Evolutionary conservation across 129 eudicot genomes (phyloP), one percentile per base, ranked within the genome.

Genomic region (Tagetes patula): DNA sequence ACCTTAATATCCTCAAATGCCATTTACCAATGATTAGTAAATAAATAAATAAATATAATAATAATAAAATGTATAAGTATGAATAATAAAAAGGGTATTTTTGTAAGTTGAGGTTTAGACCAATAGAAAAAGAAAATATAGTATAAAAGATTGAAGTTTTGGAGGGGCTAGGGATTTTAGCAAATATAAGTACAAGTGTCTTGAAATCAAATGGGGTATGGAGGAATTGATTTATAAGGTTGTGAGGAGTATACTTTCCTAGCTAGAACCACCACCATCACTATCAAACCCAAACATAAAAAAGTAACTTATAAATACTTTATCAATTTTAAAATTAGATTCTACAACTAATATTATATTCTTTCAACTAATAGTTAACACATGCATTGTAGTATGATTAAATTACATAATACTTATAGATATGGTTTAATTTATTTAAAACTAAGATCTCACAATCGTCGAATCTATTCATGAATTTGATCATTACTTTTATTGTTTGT

Each of bases 1-100:
- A 86, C 77, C 79, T 76, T 73, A 79, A 80, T 60, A 70, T 80
- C 80, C 75, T 81, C 82, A 38, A 77, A 70, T 80, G 77, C 81
- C 91, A 86, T 85, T 52, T 65, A 42, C 31, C 50, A 65, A 45
- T 76, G 27, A 20, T 50, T 70, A 70, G 2, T 62, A 3, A 43
- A 3, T 46, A 73, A 73, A 41, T 30, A 39, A 12, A 40, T 33
- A 50, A 52, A 72, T 55, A 46, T 71, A 52, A 71, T 64, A 47
- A 52, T 52, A 64, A 71, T 64, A 47, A 52, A 42, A 64, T 60
- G 8, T 38, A 37, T 59, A 73, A 34, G 31, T 69, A 37, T 68
- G 60, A 8, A 45, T 40, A 40, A 12, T 20, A 33, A 69, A 77
- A 77, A 63, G 10, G 58, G 27, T 77, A 39, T 13, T 60, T 62